Base-by-base conservation (phyloP, 805 yeast species). In the Hanseniaspora nectarophila region DNA sequence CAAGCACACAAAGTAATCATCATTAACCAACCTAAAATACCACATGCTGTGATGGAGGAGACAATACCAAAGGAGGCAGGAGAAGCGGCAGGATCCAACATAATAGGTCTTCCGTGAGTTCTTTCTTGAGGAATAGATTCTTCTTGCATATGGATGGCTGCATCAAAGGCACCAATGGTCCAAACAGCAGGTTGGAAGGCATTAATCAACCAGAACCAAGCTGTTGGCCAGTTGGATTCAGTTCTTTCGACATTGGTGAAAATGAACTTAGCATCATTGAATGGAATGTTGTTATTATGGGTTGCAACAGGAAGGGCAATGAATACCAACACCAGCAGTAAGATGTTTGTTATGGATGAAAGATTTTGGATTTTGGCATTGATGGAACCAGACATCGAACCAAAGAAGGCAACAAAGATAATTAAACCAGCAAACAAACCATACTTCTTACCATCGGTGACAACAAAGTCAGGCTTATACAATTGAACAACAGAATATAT, bases 81-180 rank as follows among this genome's bases (percentile, higher is more conserved):
- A 4, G 80, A 81, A 8, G 82, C 76, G 18, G 51, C 46, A 20
- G 51, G 45, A 28, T 52, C 54, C 31, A 52, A 40, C 15, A 52
- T 20, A 21, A 52, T 37, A 3, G 54, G 51, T 40, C 48, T 52
- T 8, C 51, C 48, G 16, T 12, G n/a, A 13, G 33, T 39, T 44
- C 69, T 70, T 4, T 78, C 69, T 7, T 86, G 84, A 60, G 80
- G 74, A 51, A 70, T 69, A 28, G 82, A 82, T 61, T 82, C 88
- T 63, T 82, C 89, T 15, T 82, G 72, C 80, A 81, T 77, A 65
- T 82, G 88, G 45, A 82, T 76, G 59, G 82, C 77, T 5, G 83
- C 75, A 62, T 82, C 88, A 63, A 80, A 81, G 0, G 84, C 81
- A 28, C 85, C 84, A 64, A 82, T 80, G 20, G 86, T 80, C 89